These are phyloP conservation scores for Calcarisporium arbuscula DNA, from an alignment of 2,329 filamentous ascomycete species.

Conservation along the genomic window DNA sequence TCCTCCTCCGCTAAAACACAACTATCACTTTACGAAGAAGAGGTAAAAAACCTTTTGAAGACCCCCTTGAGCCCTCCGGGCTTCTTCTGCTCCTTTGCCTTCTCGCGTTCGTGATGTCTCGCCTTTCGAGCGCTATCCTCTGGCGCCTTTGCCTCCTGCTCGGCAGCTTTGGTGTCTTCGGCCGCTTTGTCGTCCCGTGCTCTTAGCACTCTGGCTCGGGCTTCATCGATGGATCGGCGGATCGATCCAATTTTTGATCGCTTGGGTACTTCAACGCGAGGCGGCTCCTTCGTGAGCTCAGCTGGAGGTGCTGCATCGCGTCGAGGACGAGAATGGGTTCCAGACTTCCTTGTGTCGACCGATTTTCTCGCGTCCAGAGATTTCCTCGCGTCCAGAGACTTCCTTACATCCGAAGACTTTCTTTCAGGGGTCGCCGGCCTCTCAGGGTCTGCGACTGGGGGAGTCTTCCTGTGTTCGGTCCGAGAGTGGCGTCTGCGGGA, in stretches of 20 bases:
- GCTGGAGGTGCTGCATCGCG: neutral
- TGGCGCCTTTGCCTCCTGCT: slow-evolving; percentile 9
- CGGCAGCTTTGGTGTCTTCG: slow-evolving; percentile 20
- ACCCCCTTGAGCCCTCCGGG: slow-evolving; percentile 24
- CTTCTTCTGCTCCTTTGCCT: slow-evolving; percentile 19
- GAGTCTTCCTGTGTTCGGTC: too few relatives aligned
- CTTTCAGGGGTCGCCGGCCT: too few relatives aligned
- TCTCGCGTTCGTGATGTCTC: slow-evolving; percentile 25
- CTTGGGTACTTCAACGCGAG: slow-evolving; percentile 5
- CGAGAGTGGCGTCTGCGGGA: too few relatives aligned
- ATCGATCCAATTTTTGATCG: slow-evolving; percentile 20
- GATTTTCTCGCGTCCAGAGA: too few relatives aligned
- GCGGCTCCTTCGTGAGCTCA: too few relatives aligned
- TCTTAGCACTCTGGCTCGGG: slow-evolving; percentile 17
- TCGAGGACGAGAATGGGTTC: too few relatives aligned
- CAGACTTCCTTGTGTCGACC: too few relatives aligned
- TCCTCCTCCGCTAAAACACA: too few relatives aligned
- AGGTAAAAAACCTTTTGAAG: slow-evolving; percentile 33
- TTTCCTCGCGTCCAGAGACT: too few relatives aligned
- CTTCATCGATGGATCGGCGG: slow-evolving; percentile 21
- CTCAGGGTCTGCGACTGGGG: too few relatives aligned
- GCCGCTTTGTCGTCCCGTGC: slow-evolving; percentile 16
- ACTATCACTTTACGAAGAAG: too few relatives aligned
- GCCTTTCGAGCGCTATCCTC: slow-evolving; percentile 28
- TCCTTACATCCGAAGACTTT: too few relatives aligned